Evolutionary conservation across 106 monocot species (phyloP), one percentile per base, ranked within the genome.

Genomic region (Dendrobium huoshanense): DNA sequence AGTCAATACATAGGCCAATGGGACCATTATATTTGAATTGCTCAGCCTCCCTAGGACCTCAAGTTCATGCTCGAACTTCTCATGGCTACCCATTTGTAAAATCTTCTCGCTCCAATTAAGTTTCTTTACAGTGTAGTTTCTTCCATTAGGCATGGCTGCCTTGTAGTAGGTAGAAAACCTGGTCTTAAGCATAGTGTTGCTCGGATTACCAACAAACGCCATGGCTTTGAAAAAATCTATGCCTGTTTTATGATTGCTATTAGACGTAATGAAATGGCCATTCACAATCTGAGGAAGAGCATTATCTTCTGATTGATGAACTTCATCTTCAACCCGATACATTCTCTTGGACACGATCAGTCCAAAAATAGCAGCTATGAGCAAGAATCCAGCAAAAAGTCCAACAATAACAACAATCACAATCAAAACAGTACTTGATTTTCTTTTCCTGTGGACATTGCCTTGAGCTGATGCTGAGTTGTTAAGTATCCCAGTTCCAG

Each of bases 11-110:
- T 91, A 94, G 2, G 91, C 94, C 77, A 94, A 80, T 15, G 90
- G 91, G 11, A 86, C 85, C 91, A 91, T 88, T 15, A 94, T 79
- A 80, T 91, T 88, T 7, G 91, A 85, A 77, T 88, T 91, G 61
- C 83, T 88, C 31, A 90, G 78, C 85, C 43, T 89, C 49, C 88
- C 91, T 11, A 94, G 77, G 19, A 77, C 55, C 42, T 91, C 88
- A 22, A 94, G 75, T 44, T 91, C 89, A 44, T 81, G 65, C 10
- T 74, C 78, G 29, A 94, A 91, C 74, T 51, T 84, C 22, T 77
- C 84, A 37, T 77, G 82, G 87, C 80, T 85, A 18, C 84, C 89
- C 40, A 75, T 75, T 68, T 88, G 90, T 83, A 94, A 82, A 8
- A 84, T 83, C 68, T 89, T 94, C 29, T 88, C 89, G 29, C 73